phyloP scores from a whole-genome alignment of 2,329 filamentous ascomycete genomes.

The Coleophoma eucalyptorum region DNA sequence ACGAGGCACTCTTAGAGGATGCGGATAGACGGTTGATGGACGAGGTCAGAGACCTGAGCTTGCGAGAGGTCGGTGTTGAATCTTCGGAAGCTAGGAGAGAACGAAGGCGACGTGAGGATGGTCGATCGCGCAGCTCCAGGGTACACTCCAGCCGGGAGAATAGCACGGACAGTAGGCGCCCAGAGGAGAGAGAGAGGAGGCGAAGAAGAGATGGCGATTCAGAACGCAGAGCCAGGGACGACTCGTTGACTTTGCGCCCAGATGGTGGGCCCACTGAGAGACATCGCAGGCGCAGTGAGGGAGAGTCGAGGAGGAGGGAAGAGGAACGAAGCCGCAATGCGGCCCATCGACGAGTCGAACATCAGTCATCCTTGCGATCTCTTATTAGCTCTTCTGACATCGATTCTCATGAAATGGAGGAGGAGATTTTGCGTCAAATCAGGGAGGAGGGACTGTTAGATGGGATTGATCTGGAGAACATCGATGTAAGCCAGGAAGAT shows the following conservation, averaged over 20 bases:
- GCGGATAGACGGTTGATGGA: constrained; percentile 25
- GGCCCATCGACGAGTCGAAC: constrained; percentile 63
- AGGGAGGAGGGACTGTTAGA: constrained; percentile 83
- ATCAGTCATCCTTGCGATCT: constrained; percentile 84
- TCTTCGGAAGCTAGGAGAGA: constrained; percentile 19
- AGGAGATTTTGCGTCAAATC: constrained; percentile 86
- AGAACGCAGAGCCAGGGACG: constrained; percentile 20
- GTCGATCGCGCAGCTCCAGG: constrained; percentile 18
- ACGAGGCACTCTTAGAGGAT: constrained; percentile 49
- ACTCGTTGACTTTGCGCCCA: constrained; percentile 9
- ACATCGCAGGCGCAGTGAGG: constrained; percentile 19
- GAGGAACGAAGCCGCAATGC: constrained; percentile 21
- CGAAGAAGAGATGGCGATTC: constrained; percentile 27
- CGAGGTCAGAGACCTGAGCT: constrained; percentile 26
- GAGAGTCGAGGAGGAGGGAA: constrained; percentile 16
- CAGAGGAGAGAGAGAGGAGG: constrained; percentile 21
- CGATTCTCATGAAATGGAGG: constrained; percentile 74
- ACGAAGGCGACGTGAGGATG: constrained; percentile 23
- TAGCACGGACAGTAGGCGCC: constrained; percentile 20
- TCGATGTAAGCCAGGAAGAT: constrained; percentile 80
- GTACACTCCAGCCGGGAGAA: constrained; percentile 28
- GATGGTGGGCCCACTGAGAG: constrained; percentile 16
- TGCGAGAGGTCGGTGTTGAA: constrained; percentile 60
- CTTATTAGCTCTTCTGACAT: constrained; percentile 77
- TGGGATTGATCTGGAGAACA: constrained; percentile 82